Percentiles rank a stretch among this genome's conserved stretches.
These are phyloP conservation scores for Eucalyptus virginea DNA, from an alignment of 345 rosid species.

Conservation along the genomic window DNA sequence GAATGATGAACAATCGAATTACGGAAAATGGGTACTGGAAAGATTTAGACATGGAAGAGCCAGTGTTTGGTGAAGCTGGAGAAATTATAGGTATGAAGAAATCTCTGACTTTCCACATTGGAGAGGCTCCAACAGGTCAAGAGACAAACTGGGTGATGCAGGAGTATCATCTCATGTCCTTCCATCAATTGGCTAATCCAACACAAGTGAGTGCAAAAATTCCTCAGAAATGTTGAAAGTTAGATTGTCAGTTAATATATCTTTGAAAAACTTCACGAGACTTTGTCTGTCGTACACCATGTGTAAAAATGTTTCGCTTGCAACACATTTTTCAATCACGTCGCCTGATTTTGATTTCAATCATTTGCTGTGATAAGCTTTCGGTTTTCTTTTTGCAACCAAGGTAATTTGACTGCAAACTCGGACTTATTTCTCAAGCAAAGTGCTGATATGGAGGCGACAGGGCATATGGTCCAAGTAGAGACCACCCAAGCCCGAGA, in stretches of 20 bases:
- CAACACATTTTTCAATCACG: background rate
- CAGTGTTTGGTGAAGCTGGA: background rate
- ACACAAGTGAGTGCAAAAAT: background rate
- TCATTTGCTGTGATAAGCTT: background rate
- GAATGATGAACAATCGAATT: constrained; percentile 1
- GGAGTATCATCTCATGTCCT: constrained; percentile 12
- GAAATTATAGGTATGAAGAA: constrained; percentile 19
- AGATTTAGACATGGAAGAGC: constrained; percentile 7
- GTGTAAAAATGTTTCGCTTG: background rate
- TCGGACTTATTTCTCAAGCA: background rate
- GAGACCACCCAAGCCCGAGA: background rate
- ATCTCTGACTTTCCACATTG: constrained; percentile 6
- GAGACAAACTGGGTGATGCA: constrained; percentile 36
- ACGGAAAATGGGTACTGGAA: constrained; percentile 29
- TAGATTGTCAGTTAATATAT: no score
- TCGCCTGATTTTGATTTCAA: background rate
- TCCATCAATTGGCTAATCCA: background rate
- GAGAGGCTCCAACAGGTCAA: background rate
- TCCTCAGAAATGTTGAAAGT: background rate
- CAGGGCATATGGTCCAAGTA: background rate
- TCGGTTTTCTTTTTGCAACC: background rate
- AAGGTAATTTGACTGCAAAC: background rate
- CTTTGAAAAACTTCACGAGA: background rate
- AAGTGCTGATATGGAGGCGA: background rate
- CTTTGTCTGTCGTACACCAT: background rate